These are phyloP conservation scores for Camellia granthamiana DNA, from an alignment of 148 eudicot species.

Conservation along the genomic window DNA sequence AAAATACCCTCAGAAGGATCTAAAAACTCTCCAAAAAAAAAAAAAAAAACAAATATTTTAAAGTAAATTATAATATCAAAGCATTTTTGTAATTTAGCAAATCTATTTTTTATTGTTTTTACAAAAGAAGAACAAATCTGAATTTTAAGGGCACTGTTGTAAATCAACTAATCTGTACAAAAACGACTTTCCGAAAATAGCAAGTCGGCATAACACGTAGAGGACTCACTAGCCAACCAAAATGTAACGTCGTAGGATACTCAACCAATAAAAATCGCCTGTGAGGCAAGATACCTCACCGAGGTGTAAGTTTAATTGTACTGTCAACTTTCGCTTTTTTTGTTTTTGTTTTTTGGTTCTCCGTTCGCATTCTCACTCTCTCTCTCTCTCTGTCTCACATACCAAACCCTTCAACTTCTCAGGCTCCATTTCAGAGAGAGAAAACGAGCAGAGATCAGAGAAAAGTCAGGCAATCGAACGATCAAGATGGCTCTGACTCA, in stretches of 20 bases:
- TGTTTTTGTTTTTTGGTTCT: too few species aligned
- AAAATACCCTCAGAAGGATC: not conserved
- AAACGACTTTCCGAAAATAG: too few species aligned
- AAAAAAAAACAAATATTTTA: not conserved
- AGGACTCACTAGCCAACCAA: too few species aligned
- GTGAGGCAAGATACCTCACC: not conserved
- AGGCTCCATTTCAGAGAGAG: not conserved
- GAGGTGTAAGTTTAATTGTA: too few species aligned
- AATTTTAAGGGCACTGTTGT: too few species aligned
- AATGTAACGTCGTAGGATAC: not conserved
- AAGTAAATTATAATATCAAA: not conserved
- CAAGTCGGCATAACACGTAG: too few species aligned
- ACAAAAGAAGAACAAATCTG: too few species aligned
- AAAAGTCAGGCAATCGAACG: not conserved
- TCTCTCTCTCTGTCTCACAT: not conserved
- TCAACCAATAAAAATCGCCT: not conserved
- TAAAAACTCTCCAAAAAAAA: not conserved
- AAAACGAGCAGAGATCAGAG: not conserved
- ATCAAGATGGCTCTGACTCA: conserved; percentile 35
- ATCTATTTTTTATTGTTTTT: too few species aligned
- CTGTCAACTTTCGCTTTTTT: too few species aligned
- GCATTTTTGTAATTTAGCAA: too few species aligned
- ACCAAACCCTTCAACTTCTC: not conserved
- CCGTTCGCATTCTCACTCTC: too few species aligned
- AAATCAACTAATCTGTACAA: too few species aligned